Evolutionary conservation across 352 stramenopile species (phyloP).

Genomic region (Plasmopara halstedii): DNA sequence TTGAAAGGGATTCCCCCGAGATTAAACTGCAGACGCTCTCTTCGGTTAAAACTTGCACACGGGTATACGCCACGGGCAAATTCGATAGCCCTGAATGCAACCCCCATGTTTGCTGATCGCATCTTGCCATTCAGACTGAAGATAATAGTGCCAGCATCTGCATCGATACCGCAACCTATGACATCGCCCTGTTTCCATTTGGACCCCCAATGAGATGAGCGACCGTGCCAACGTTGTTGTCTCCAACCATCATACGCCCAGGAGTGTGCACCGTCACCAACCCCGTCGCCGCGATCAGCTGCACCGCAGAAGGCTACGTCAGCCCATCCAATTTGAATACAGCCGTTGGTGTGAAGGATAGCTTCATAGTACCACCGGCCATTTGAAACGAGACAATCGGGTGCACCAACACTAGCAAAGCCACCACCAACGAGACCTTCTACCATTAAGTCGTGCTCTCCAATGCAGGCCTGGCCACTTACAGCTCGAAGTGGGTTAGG

Average conservation of each 20-base stretch:
- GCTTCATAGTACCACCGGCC: conserved; percentile 91
- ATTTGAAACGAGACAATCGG: conserved; percentile 67
- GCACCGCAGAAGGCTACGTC: conserved; percentile 84
- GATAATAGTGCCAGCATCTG: conserved; percentile 81
- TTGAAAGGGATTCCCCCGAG: conserved; percentile 78
- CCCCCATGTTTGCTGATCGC: conserved; percentile 77
- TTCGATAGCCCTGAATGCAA: conserved; percentile 75
- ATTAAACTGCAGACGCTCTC: conserved; percentile 83
- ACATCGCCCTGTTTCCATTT: conserved; percentile 91
- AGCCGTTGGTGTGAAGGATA: conserved; percentile 87
- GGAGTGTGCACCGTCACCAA: conserved; percentile 88
- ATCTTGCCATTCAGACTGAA: conserved; percentile 91
- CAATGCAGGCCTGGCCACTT: conserved; percentile 81
- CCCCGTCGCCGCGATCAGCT: conserved; percentile 83
- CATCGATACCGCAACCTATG: conserved; percentile 84
- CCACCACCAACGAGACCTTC: conserved; percentile 78
- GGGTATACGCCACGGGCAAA: conserved; percentile 81
- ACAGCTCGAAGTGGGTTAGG: conserved; percentile 78
- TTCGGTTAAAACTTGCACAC: conserved; percentile 83
- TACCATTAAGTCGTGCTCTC: conserved; percentile 77
- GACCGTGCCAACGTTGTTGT: conserved; percentile 87
- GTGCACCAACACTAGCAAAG: conserved; percentile 79
- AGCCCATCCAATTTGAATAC: conserved; percentile 93
- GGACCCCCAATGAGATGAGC: conserved; percentile 76
- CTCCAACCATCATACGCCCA: conserved; percentile 92